Base-by-base conservation (phyloP, 1,284 basidiomycete genomes). In the Malassezia sp. region DNA sequence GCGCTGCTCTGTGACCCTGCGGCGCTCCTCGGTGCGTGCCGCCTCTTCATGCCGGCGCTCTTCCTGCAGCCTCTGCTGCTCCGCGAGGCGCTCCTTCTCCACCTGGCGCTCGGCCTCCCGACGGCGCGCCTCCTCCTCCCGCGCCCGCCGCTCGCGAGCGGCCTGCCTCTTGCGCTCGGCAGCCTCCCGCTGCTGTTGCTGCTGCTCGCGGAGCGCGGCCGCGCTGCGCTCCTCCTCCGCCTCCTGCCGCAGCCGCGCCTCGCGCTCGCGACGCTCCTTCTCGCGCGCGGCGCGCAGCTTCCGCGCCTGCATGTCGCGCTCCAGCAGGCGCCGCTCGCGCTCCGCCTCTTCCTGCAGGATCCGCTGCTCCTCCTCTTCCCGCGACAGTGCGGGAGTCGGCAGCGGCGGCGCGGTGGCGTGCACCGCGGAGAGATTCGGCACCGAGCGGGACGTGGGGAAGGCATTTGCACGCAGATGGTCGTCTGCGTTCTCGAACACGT, bases 221-320 rank as follows among this genome's bases (percentile, higher is more conserved):
- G 34, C 41, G 31, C 40, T 47, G 17, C 54, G 49, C 36, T 61
- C 54, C 3, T 51, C 21, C 21, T 41, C 21, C 1, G 44, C 50
- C 34, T 52, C 46, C 39, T 57, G 55, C 34, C 56, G 49, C 32
- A 56, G 45, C 47, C 49, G 53, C 21, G 10, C 22, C 27, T 35
- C 18, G 31, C 22, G 32, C 34, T 42, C 23, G 7, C 30, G 18
- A 4, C 34, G 34, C 34, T 35, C 34, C 9, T n/a, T 6, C 34
- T 35, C 39, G 39, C 28, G 23, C 28, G 14, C 5, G 6, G n/a
- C 7, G 17, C 22, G 29, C 39, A 32, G 39, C n/a, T 18, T 21
- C 5, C 39, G 30, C 5, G 15, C n/a, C 14, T 32, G 21, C 14
- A 30, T 22, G 6, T 31, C 39, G 29, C 39, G 38, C 30, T 40